Conservation (phyloP, 305 asterid species). For the Coffea humblotiana region DNA sequence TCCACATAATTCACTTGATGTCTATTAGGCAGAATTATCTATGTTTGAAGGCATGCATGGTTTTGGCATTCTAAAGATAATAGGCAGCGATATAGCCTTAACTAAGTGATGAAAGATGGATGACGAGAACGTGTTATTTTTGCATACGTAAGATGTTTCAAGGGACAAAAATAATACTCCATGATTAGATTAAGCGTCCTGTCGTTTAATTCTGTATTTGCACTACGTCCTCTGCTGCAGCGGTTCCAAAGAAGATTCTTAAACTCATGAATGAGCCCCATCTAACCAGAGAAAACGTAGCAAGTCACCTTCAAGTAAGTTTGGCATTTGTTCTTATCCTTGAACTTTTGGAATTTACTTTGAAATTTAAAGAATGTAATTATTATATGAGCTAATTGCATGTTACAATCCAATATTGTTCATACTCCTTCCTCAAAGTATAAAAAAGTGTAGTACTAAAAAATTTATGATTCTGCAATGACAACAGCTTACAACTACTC, state of each 20-base stretch:
- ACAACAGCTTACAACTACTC: too few species aligned
- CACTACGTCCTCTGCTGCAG: slow-evolving; percentile 19
- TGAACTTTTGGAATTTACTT: not conserved
- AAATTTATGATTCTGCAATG: too few species aligned
- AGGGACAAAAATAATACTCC: too few species aligned
- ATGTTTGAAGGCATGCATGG: too few species aligned
- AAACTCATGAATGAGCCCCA: slow-evolving; percentile 37
- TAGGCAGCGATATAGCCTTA: too few species aligned
- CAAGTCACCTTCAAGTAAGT: slow-evolving; percentile 46
- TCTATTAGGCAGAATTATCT: too few species aligned
- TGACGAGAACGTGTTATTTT: too few species aligned
- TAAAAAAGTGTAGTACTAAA: not conserved
- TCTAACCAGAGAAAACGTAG: slow-evolving; percentile 28
- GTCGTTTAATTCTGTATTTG: not conserved
- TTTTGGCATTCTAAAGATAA: too few species aligned
- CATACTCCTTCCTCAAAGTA: not conserved
- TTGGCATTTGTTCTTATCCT: not conserved
- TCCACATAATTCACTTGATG: too few species aligned
- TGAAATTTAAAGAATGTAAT: not conserved
- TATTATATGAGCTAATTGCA: not conserved
- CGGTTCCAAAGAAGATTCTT: slow-evolving; percentile 36
- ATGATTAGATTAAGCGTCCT: too few species aligned
- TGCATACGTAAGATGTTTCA: too few species aligned
- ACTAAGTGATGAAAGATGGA: too few species aligned
- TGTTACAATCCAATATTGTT: not conserved